Base-by-base conservation (phyloP, 2,329 filamentous ascomycete genomes). In the Aspergillus sp. region DNA sequence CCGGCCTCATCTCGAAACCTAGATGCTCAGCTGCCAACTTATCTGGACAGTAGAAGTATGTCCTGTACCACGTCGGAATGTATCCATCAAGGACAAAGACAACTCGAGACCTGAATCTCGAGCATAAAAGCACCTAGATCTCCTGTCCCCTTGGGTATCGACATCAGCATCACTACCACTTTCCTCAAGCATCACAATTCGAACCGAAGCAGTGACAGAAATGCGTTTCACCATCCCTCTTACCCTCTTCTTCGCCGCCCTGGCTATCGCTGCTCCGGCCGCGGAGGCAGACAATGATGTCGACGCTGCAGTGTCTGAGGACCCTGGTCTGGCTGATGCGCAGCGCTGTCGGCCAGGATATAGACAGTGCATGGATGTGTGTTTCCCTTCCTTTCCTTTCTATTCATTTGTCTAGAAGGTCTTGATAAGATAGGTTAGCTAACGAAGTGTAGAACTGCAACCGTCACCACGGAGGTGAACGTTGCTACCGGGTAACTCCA, bases 221-320 rank as follows among this genome's bases (percentile, higher is more conserved):
- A 58, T 58, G 56, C 56, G 56, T 17, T 58, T 58, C 39, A 45
- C 41, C 19, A 54, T 58, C 49, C 56, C 41, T 21, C 32, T 58
- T 15, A 23, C 49, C 28, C 56, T 58, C 30, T 17, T 58, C 3
- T 15, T 53, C 21, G 47, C 56, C 41, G 45, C 56, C n/a, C 28
- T 58, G n/a, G 56, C 49, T 3, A 19, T 58, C 7, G 56, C 49
- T 9, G 41, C 38, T 15, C 38, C 56, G 1, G 15, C 36, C 1
- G 38, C 39, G 7, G 56, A 47, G 36, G 49, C 28, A 19, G 49
- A 36, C 17, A 32, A 30, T 12, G 48, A 54, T 4, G n/a, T 30
- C 25, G 28, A 4, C 5, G 36, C 13, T 12, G 53, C 15, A 17
- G 52, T 8, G 15, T 15, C 36, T 13, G 38, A 19, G 10, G 53